Evolutionary conservation across 345 rosid species (phyloP).

Genomic region (Raphanus sativus): DNA sequence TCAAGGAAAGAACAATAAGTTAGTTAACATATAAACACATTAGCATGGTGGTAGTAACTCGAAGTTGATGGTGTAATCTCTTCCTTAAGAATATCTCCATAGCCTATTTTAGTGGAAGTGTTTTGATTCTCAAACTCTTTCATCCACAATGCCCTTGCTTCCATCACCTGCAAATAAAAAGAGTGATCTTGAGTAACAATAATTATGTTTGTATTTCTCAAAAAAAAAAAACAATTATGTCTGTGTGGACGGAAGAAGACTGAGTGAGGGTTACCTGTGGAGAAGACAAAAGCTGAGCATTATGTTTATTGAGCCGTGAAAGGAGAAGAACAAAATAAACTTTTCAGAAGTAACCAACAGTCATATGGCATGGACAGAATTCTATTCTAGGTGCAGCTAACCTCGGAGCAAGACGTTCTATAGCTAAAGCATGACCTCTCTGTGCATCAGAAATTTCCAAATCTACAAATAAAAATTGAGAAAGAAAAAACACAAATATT

Average conservation of each 20-base stretch:
- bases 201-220: background rate
- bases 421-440: conserved; percentile 89
- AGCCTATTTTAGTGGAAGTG: conserved; percentile 31
- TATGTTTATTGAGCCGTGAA: conserved; percentile 74
- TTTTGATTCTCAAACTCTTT: conserved; percentile 49
- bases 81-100: conserved; percentile 36
- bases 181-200: background rate
- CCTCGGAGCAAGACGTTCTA: conserved; percentile 76
- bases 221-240: too few species aligned
- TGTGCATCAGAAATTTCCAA: conserved; percentile 94
- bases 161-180: conserved; percentile 59
- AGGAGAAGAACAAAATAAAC: conserved; percentile 87
- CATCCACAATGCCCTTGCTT: conserved; percentile 74
- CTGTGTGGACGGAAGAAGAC: too few species aligned
- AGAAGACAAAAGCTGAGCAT: conserved; percentile 74
- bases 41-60: conserved; percentile 30
- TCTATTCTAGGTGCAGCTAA: conserved; percentile 81
- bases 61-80: conserved; percentile 44
- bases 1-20: background rate
- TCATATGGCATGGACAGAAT: conserved; percentile 91
- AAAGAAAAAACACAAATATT: background rate
- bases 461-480: conserved; percentile 33
- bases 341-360: conserved; percentile 90
- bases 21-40: background rate
- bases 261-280: conserved; percentile 51